Evolutionary conservation across 305 asterid species (phyloP), one percentile per base, ranked within the genome.

Genomic region (Fraxinus baroniana): DNA sequence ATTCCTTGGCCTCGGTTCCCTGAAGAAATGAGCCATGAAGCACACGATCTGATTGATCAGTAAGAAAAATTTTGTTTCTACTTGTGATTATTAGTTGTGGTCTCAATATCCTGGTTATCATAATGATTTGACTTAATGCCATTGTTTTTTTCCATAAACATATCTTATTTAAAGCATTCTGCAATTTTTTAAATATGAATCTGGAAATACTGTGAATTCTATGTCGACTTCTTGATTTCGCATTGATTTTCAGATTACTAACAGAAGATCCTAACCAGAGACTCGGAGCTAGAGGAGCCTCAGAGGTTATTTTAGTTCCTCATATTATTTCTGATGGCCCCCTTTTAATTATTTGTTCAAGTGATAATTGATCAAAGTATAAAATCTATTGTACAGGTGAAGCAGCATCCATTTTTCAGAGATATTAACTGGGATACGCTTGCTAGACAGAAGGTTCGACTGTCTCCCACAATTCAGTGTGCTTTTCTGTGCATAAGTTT

Each of bases 381-480:
- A 4, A 81, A 32, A 17, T 77, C 9, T 79, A 36, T 76, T 46
- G 18, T 87, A 85, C 91, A 96, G 99, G 99, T 97, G 89, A 97
- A 97, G 90, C 93, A 90, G 78, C 99, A 94, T 87, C 97, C 95
- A 0, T 96, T 88, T 87, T 96, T 96, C 90, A 86, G 93, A 87
- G 95, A 96, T 90, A 94, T 94, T 85, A 94, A 92, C 90, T 96
- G 99, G 99, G 97, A 96, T 87, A 94, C 99, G 4, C 96, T 96
- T 83, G 99, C 98, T 49, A 89, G 98, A 83, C 99, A 94, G 85
- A 96, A 96, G 99, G 98, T 94, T 82, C 20, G 86, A 77, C 77
- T 44, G 64, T 73, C 57, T 30, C 39, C 36, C 20, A 10, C 74
- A 68, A 26, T 28, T 68, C 74, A 68, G 17, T 12, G 20, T 26